Evolutionary conservation across 495 filamentous ascomycete species (phyloP), one percentile per base, ranked within the genome.

Genomic region (Cercophora sp.): DNA sequence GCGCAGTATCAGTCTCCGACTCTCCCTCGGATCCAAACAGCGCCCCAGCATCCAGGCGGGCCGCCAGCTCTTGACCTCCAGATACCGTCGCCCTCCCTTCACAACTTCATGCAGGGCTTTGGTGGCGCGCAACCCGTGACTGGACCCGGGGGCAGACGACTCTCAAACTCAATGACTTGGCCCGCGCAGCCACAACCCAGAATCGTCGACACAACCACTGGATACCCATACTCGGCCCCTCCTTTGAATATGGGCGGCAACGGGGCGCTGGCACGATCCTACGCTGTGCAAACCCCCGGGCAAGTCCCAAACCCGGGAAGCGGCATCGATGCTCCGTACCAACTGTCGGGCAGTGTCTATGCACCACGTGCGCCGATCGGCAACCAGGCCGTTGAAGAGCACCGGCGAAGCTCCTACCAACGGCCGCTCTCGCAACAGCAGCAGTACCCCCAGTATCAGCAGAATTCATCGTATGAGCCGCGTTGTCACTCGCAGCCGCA

Each of bases 111-210:
- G 31, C 52, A 46, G 43, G 23, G 36, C 19, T 50, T 48, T 37
- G 48, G 57, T n/a, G 46, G 48, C 9, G 34, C 52, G 3, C 34
- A 23, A 1, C 29, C 41, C 8, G 40, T 24, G 2, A 49, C 25
- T 4, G 61, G 51, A 10, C 67, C 67, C 0, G n/a, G 57, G 2
- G 47, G 58, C 2, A 61, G 62, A 5, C 66, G 65, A 2, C 58
- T 77, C 24, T 68, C 66, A 4, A 74, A 65, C 35, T 59, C 74
- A 11, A 65, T 62, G 48, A 78, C 74, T 10, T 78, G 75, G 75
- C 75, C 75, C 20, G 57, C 61, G 16, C 63, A 60, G n/a, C 64
- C 66, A 13, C n/a, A 46, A 57, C 11, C 49, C 51, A 8, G 51
- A 60, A 20, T 45, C 26, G 34, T 56, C 3, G 50, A 53, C 2